Evolutionary conservation across 1,139 yeast genomes (phyloP).

Genomic region (Torulaspora pretoriensis): DNA sequence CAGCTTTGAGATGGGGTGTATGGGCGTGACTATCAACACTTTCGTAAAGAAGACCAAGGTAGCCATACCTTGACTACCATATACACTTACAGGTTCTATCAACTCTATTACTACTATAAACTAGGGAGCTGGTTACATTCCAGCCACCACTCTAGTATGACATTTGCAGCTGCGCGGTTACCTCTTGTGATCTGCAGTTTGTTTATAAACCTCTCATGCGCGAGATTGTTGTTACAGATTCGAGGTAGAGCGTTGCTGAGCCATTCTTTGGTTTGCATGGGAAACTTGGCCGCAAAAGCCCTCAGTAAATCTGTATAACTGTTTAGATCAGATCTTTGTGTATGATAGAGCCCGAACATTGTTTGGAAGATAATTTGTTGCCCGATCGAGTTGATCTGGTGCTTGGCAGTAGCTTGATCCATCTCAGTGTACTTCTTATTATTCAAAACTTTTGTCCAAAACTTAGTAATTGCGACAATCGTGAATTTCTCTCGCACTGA

Average conservation of each 20-base stretch:
- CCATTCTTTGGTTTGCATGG: slow-evolving; percentile 33
- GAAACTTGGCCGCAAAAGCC: slow-evolving; percentile 33
- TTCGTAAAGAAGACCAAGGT: not conserved
- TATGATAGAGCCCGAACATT: slow-evolving; percentile 32
- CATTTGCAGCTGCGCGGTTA: slow-evolving; percentile 35
- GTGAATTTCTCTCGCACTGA: slow-evolving; percentile 60
- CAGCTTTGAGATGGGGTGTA: slow-evolving; percentile 1
- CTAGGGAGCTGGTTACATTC: slow-evolving; percentile 33
- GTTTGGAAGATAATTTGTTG: slow-evolving; percentile 28
- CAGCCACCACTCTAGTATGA: slow-evolving; percentile 36
- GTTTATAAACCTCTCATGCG: slow-evolving; percentile 31
- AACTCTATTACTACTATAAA: slow-evolving; percentile 8
- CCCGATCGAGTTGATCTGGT: slow-evolving; percentile 27
- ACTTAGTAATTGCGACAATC: slow-evolving; percentile 55
- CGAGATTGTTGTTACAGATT: slow-evolving; percentile 23
- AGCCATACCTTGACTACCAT: not conserved
- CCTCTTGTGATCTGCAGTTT: slow-evolving; percentile 35
- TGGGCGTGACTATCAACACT: slow-evolving; percentile 15
- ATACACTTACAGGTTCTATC: not conserved
- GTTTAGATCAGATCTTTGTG: slow-evolving; percentile 35
- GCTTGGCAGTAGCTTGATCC: slow-evolving; percentile 43
- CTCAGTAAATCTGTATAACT: slow-evolving; percentile 34
- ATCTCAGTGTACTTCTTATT: slow-evolving; percentile 50
- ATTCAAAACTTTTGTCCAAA: slow-evolving; percentile 59
- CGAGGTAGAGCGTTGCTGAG: slow-evolving; percentile 25